Evolutionary conservation across 139 green algal species (phyloP).

Genomic region (Choricystis sp.): DNA sequence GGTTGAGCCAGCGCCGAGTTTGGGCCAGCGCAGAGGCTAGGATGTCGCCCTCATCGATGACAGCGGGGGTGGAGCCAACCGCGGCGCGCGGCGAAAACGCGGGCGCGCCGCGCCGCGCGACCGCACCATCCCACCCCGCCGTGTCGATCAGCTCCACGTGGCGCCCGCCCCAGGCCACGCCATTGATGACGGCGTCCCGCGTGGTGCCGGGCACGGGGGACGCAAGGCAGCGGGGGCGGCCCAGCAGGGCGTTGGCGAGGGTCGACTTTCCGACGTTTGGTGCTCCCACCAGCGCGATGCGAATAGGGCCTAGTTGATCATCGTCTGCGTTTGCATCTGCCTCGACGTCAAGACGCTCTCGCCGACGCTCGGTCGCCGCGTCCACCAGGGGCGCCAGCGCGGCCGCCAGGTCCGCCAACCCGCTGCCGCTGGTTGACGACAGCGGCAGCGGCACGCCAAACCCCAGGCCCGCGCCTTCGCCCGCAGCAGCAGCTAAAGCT

Average conservation of each 20-base stretch:
- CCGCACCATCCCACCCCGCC: too few species aligned
- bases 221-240: conserved; percentile 60
- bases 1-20: conserved; percentile 21
- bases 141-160: conserved; percentile 74
- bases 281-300: conserved; percentile 58
- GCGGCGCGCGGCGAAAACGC: background rate
- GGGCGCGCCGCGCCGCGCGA: conserved; percentile 23
- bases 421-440: conserved; percentile 72
- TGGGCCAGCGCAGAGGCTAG: conserved; percentile 7
- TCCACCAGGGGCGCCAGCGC: conserved; percentile 50
- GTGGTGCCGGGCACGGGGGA: conserved; percentile 83
- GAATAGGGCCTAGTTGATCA: conserved; percentile 4
- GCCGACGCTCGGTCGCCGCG: conserved; percentile 2
- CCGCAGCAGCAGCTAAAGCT: background rate
- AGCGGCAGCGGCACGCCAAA: conserved; percentile 66
- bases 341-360: background rate
- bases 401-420: conserved; percentile 68
- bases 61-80: background rate
- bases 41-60: conserved; percentile 6
- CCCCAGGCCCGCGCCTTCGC: conserved; percentile 36
- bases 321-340: conserved; percentile 2
- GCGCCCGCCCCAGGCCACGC: conserved; percentile 9
- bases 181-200: conserved; percentile 49
- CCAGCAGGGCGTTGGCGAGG: conserved; percentile 65
- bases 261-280: conserved; percentile 79